Base-by-base conservation (phyloP, 139 green algal genomes). In the Chlorella sp. region DNA sequence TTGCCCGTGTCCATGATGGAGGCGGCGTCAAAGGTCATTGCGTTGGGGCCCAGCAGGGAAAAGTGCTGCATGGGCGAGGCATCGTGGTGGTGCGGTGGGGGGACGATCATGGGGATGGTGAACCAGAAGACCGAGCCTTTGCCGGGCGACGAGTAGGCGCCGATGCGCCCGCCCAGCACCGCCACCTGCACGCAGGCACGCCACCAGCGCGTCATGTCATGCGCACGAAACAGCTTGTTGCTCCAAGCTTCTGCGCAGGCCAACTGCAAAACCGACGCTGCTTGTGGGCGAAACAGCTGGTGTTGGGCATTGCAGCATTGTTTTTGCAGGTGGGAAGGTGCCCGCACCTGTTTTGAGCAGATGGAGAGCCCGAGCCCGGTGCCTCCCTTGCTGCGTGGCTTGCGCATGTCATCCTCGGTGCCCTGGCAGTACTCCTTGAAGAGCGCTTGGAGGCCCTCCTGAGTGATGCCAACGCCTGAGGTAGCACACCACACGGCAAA, bases 351-450 rank as follows among this genome's bases (percentile, higher is more conserved):
- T 77, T 91, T 92, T 71, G 70, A 84, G 82, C 88, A 93, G 76
- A 94, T 94, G 81, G 72, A 79, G 27, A 87, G 77, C n/a, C 76
- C 76, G 33, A 81, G 76, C 17, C 90, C 90, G 24, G 87, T 95
- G 59, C 88, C 88, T 2, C 88, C 83, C 27, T 76, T 70, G n/a
- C 49, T 82, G 6, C 90, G 80, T 23, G 88, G 85, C 42, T 84
- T 83, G 49, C 71, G 72, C 86, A 92, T 91, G 71, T 93, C 90
- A 29, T 86, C 84, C n/a, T 91, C 84, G 29, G 83, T 89, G 59
- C 90, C 90, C 82, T 94, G 83, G 22, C 92, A 82, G 63, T 87
- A 95, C 66, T 93, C 85, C 29, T 80, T 80, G 74, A 95, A 95
- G 69, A 95, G 77, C 35, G 70, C 74, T n/a, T 73, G 55, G 64